Evolutionary conservation across 1,284 basidiomycete species (phyloP), one percentile per base, ranked within the genome.

Genomic region (Naganishia liquefaciens): DNA sequence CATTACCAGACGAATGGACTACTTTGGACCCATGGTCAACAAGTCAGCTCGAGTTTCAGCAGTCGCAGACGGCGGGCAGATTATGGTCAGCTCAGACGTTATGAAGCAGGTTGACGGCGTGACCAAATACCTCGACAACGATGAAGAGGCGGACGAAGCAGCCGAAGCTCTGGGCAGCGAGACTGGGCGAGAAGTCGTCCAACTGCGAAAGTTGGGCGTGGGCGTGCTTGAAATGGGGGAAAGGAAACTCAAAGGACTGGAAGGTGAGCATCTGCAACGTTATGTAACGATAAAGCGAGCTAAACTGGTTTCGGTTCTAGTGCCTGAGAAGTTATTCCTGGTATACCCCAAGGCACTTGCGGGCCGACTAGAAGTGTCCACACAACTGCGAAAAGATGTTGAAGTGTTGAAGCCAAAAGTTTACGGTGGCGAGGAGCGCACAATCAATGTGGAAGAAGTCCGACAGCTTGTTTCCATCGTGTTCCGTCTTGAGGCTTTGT

Each of bases 1-100:
- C 1, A 90, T 96, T 75, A 99, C 94, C 5, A 82, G 88, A 68
- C 88, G 96, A 28, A 99, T 99, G 96, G 95, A 99, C 79, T 96
- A 96, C 80, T 91, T 94, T 72, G 93, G 93, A 0, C 88, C 91
- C 1, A 90, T 94, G 85, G 91, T 94, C 70, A 96, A 96, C 77
- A 88, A 94, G 47, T 84, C 95, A 0, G 87, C 95, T 1, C 85
- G 96, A 63, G 91, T 99, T 74, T 86, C 84, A 68, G 87, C 88
- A 42, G 86, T 83, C 63, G 93, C 96, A 1, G 87, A 88, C 30
- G 96, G 96, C 15, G 96, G 96, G 0, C 92, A 99, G 79, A 93
- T 99, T 74, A 88, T 93, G 86, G 89, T 91, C 73, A 93, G 90
- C 72, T 86, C 87, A 19, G 94, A 98, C 70, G 88, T 97, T 69